Evolutionary conservation across 495 filamentous ascomycete species (phyloP).

Genomic region (Hypoxylon fragiforme): DNA sequence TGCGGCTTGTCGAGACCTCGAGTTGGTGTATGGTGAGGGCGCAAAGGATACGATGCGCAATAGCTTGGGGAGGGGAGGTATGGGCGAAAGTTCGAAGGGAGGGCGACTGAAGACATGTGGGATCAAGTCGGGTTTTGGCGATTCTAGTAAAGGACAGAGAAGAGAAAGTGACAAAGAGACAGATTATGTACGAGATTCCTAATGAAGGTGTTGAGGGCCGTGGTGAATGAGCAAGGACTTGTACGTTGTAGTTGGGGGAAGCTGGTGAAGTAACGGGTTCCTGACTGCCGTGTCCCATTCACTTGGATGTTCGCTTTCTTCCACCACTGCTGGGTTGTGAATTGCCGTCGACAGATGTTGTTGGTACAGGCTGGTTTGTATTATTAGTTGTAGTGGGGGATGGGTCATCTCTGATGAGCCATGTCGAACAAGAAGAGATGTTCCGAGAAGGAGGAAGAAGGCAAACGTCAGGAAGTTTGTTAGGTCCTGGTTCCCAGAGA

Average conservation of each 20-base stretch:
- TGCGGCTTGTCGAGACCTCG: constrained; percentile 14
- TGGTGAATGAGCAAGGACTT: not conserved
- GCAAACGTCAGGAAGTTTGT: constrained; percentile 30
- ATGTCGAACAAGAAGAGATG: constrained; percentile 22
- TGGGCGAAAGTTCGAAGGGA: constrained; percentile 30
- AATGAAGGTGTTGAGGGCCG: constrained; percentile 6
- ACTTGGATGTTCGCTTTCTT: constrained; percentile 17
- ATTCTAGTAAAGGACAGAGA: constrained; percentile 3
- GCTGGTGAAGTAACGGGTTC: constrained; percentile 22
- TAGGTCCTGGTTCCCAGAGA: constrained; percentile 25
- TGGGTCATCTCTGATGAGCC: constrained; percentile 37
- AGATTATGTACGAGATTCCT: not conserved
- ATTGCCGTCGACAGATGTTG: constrained; percentile 7
- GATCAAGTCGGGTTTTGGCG: constrained; percentile 15
- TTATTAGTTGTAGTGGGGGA: constrained; percentile 4
- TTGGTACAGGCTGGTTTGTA: constrained; percentile 15
- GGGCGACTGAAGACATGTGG: constrained; percentile 40
- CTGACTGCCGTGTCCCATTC: constrained; percentile 27
- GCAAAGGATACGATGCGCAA: constrained; percentile 8
- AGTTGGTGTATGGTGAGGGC: constrained; percentile 8
- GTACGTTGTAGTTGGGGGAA: not conserved
- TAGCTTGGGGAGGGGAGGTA: constrained; percentile 31
- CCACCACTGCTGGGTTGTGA: constrained; percentile 10
- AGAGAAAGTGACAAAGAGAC: constrained; percentile 10
- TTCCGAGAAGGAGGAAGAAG: constrained; percentile 15